phyloP scores from a whole-genome alignment of 2,329 filamentous ascomycete genomes.

The Ophiostoma novo-ulmi region DNA sequence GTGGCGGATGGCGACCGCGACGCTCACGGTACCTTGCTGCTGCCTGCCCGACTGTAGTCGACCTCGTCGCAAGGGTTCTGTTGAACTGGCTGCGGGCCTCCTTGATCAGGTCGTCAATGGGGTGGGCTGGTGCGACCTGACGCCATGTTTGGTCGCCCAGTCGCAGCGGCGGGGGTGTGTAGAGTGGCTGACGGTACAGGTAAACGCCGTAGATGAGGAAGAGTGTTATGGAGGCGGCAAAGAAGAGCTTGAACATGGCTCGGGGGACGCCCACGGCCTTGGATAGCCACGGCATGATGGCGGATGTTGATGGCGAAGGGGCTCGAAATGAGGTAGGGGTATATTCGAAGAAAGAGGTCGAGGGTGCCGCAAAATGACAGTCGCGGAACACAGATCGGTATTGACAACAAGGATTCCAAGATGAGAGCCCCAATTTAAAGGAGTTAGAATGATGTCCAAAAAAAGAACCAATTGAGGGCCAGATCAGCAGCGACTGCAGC shows the following conservation, averaged over 20 bases:
- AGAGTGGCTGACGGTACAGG: neutral
- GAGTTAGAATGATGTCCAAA: neutral
- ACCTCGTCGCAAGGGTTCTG: neutral
- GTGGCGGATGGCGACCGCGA: constrained; percentile 47
- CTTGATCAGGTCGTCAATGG: constrained; percentile 11
- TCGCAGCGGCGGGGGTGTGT: constrained; percentile 4
- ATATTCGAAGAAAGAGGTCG: neutral
- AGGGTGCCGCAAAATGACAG: neutral
- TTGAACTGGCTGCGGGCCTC: neutral
- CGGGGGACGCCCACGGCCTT: constrained; percentile 3
- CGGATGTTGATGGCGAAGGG: neutral
- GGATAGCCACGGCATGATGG: constrained; percentile 11
- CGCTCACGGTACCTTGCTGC: constrained; percentile 43
- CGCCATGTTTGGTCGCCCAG: constrained; percentile 14
- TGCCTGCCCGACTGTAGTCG: constrained; percentile 32
- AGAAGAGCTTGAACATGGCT: constrained; percentile 10
- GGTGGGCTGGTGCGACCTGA: neutral
- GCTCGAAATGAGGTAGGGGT: neutral
- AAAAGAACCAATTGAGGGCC: neutral
- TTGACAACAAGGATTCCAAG: neutral
- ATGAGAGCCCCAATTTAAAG: neutral
- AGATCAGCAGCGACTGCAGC: neutral
- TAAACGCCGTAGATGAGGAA: constrained; percentile 1
- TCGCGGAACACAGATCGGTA: neutral
- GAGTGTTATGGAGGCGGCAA: neutral